Base-by-base conservation (phyloP, 768 basidiomycete genomes). In the Mrakia hoshinonis region DNA sequence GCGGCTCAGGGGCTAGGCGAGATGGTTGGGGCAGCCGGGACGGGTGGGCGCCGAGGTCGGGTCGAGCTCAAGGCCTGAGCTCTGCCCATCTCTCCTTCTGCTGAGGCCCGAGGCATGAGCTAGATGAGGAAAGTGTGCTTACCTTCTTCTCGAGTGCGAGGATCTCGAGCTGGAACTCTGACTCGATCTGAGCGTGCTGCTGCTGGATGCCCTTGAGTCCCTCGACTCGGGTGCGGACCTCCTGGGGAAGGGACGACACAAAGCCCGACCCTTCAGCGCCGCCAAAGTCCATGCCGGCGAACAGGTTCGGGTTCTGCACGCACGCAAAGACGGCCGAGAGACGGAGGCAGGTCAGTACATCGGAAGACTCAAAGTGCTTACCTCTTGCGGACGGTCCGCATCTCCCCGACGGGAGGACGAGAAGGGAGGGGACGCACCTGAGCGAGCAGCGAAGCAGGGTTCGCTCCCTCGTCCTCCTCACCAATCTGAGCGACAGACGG, bases 101-200 rank as follows among this genome's bases (percentile, higher is more conserved):
- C n/a, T n/a, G n/a, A n/a, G n/a, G n/a, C n/a, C n/a, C n/a, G n/a
- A n/a, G n/a, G n/a, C n/a, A n/a, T n/a, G n/a, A n/a, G n/a, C n/a
- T n/a, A n/a, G n/a, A n/a, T n/a, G n/a, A n/a, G n/a, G n/a, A n/a
- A n/a, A n/a, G n/a, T 70, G 74, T 54, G 77, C 85, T 67, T 74
- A 91, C 92, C 84, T 96, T 96, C 82, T 93, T 91, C 83, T 98
- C 94, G 69, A 98, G 84, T 81, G 94, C 92, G 55, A 96, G 83
- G 77, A 92, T 91, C 80, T 97, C 95, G 78, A 87, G 85, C 81
- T 96, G 95, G 84, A 94, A 92, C 83, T 93, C 86, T 76, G 26
- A n/a, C 64, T 96, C 92, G 60, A 97, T 84, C 76, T 91, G 88
- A 75, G 87, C 86, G 80, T 96, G 92, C 82, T 92, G 87, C 75